Evolutionary conservation across 2,329 filamentous ascomycete genomes (phyloP), one percentile per base, ranked within the genome.

Genomic region (Akanthomyces dipterigenus): DNA sequence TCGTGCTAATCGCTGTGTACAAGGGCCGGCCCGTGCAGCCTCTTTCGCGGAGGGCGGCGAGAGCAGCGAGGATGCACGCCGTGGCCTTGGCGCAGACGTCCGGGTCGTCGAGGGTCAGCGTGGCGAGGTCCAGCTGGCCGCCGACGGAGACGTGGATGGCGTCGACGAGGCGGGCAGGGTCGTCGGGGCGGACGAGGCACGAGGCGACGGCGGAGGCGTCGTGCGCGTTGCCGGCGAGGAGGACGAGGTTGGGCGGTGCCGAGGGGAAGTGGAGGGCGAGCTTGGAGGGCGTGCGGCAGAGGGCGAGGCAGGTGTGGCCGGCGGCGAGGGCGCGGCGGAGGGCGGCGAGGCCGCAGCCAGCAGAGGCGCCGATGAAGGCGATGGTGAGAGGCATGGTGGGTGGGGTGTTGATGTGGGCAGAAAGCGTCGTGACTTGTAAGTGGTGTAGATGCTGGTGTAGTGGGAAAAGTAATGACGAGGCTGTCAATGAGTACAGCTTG

Each of bases 201-300:
- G 69, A 62, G 12, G 69, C 65, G 8, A 78, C 73, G n/a, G 70
- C 66, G 2, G 64, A 63, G 48, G 67, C 57, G 64, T 73, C 67
- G 63, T 73, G 71, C 31, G 74, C 73, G 66, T 79, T 71, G 62
- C 78, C 78, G 63, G 70, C 24, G 63, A 70, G 67, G 48, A 79
- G 66, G 38, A 70, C 66, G 46, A 80, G 73, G 64, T 75, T 73
- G 50, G 67, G 98, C n/a, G 67, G 65, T 60, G 63, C 61, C 36
- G 64, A 57, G 1, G 70, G 65, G 61, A 73, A 70, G 54, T 76
- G 63, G 8, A 69, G 64, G 48, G 67, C 64, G 60, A 80, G 70
- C 64, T 80, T 80, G 48, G 69, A 65, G 18, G 77, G 74, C 16
- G 67, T 75, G 63, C 77, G 76, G 65, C 70, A 75, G 43, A 79